These are phyloP conservation scores for Nakazawaea populi DNA, from an alignment of 805 yeast genomes.

Conservation along the genomic window DNA sequence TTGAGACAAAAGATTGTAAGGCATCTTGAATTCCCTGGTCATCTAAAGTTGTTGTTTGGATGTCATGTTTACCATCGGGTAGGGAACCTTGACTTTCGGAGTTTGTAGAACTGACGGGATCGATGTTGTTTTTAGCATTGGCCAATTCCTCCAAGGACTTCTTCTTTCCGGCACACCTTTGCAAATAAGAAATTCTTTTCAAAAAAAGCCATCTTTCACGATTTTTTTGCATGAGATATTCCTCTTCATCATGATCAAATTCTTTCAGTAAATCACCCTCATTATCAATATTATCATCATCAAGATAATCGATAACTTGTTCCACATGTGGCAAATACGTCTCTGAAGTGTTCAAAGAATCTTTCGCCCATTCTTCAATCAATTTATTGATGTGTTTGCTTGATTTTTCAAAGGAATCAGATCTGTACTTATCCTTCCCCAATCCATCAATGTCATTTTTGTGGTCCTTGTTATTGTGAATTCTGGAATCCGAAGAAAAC, in stretches of 20 bases:
- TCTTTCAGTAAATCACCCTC: constrained; percentile 19
- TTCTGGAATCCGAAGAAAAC: constrained; percentile 76
- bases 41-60: constrained; percentile 37
- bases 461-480: constrained; percentile 62
- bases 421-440: constrained; percentile 62
- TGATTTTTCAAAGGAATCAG: constrained; percentile 38
- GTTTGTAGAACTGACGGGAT: background rate
- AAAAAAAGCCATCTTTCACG: constrained; percentile 65
- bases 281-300: constrained; percentile 29
- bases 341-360: constrained; percentile 30
- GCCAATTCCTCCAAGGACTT: constrained; percentile 31
- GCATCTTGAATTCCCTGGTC: constrained; percentile 36
- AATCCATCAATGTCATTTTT: constrained; percentile 68
- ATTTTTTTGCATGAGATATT: constrained; percentile 34
- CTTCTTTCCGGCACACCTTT: constrained; percentile 54
- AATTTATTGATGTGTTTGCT: constrained; percentile 50
- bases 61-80: constrained; percentile 4
- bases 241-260: constrained; percentile 32
- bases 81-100: constrained; percentile 19
- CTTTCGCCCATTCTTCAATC: constrained; percentile 49
- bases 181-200: constrained; percentile 65
- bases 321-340: constrained; percentile 51
- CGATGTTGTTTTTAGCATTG: constrained; percentile 7
- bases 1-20: constrained; percentile 28
- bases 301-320: constrained; percentile 51